These are phyloP conservation scores for Rhizopus sp. DNA, from an alignment of 371 early-diverging fungal genomes.

Conservation along the genomic window DNA sequence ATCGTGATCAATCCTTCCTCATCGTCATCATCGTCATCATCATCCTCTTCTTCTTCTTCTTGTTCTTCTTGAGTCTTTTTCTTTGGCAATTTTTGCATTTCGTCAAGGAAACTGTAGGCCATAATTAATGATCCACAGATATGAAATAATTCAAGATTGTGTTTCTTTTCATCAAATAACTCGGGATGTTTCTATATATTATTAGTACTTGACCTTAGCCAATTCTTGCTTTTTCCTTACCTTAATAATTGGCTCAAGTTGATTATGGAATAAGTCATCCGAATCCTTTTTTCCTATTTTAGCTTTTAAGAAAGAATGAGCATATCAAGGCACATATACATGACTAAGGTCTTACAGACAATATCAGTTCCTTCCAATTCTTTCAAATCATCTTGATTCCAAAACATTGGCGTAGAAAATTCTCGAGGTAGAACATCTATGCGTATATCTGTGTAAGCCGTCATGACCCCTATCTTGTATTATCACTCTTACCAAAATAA, in stretches of 20 bases:
- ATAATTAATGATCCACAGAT: constrained; percentile 65
- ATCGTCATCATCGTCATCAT: constrained; percentile 48
- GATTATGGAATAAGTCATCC: constrained; percentile 42
- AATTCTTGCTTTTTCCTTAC: constrained; percentile 20
- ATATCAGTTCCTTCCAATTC: constrained; percentile 60
- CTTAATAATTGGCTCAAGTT: constrained; percentile 45
- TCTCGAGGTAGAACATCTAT: constrained; percentile 56
- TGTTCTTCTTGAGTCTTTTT: constrained; percentile 27
- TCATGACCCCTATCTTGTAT: neutral
- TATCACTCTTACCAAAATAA: constrained; percentile 54
- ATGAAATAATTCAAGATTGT: constrained; percentile 52
- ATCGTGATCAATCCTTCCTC: constrained; percentile 39
- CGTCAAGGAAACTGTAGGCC: constrained; percentile 67
- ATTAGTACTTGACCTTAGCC: neutral
- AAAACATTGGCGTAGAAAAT: constrained; percentile 68
- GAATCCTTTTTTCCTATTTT: constrained; percentile 64
- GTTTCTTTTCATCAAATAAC: constrained; percentile 39
- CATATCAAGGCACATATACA: neutral
- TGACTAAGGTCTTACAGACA: constrained; percentile 27
- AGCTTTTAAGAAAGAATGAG: constrained; percentile 24
- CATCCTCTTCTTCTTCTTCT: constrained; percentile 46
- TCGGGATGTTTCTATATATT: constrained; percentile 35
- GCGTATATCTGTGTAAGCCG: neutral
- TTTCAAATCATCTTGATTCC: constrained; percentile 52
- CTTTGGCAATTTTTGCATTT: constrained; percentile 13